Evolutionary conservation across 129 eudicot genomes (phyloP).

Genomic region (Artemisia argyi): DNA sequence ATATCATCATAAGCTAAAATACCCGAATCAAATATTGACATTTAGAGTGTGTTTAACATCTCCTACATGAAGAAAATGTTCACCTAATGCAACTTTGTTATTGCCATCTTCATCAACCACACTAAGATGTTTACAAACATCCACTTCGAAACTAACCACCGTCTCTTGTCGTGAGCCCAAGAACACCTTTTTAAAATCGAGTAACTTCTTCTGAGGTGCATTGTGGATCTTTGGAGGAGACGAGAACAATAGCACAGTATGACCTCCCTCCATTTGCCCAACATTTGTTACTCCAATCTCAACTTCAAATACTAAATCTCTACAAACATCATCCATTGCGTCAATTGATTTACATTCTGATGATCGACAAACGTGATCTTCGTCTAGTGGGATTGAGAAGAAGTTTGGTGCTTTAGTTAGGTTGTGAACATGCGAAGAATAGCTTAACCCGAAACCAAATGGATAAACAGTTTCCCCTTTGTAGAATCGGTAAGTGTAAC

Average conservation of each 20-base stretch:
- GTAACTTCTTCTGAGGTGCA: slow-evolving; percentile 74
- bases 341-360: slow-evolving; percentile 66
- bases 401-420: slow-evolving; percentile 62
- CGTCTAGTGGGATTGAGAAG: slow-evolving; percentile 53
- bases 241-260: slow-evolving; percentile 71
- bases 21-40: neutral
- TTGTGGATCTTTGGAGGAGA: slow-evolving; percentile 70
- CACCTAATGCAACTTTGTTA: slow-evolving; percentile 71
- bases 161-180: slow-evolving; percentile 55
- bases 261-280: slow-evolving; percentile 60
- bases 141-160: slow-evolving; percentile 58
- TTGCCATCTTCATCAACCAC: slow-evolving; percentile 82
- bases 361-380: slow-evolving; percentile 59
- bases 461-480: slow-evolving; percentile 63
- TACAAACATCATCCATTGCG: slow-evolving; percentile 49
- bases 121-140: slow-evolving; percentile 84
- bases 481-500: slow-evolving; percentile 88
- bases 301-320: slow-evolving; percentile 45
- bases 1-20: neutral
- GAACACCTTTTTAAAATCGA: slow-evolving; percentile 70
- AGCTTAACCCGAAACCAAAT: slow-evolving; percentile 86
- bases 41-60: slow-evolving; percentile 62
- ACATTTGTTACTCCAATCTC: slow-evolving; percentile 56
- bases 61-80: slow-evolving; percentile 77
- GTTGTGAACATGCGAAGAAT: slow-evolving; percentile 50